Conservation (phyloP, 2,329 filamentous ascomycete species). For the Fusarium begoniae region DNA sequence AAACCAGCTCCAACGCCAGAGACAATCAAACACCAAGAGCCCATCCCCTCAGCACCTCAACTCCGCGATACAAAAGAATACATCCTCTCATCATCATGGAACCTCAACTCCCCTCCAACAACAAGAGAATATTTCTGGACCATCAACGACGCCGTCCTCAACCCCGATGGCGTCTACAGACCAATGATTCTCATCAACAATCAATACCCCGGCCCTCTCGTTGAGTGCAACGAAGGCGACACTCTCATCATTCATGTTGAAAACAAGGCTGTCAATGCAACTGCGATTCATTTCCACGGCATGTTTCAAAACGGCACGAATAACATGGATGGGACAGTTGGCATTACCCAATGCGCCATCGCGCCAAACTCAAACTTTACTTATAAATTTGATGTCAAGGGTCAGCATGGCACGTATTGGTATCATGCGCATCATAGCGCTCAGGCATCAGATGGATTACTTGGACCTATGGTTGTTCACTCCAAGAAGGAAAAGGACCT, state of each 20-base stretch:
- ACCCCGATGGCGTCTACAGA: constrained; percentile 67
- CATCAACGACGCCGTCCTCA: constrained; percentile 64
- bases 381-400: constrained; percentile 72
- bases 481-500: constrained; percentile 55
- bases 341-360: constrained; percentile 74
- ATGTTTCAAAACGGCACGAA: constrained; percentile 81
- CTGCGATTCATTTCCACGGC: constrained; percentile 80
- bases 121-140: constrained; percentile 69
- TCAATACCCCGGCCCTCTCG: constrained; percentile 76
- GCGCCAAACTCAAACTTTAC: constrained; percentile 69
- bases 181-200: constrained; percentile 77
- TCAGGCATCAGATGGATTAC: constrained; percentile 74
- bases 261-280: constrained; percentile 73
- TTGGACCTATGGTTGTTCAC: constrained; percentile 73
- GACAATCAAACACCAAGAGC: constrained; percentile 39
- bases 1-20: not conserved
- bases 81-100: constrained; percentile 65
- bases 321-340: constrained; percentile 76
- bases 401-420: constrained; percentile 59
- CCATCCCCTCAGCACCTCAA: constrained; percentile 29
- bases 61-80: constrained; percentile 59
- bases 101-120: constrained; percentile 58
- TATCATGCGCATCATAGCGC: constrained; percentile 74
- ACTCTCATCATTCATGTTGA: constrained; percentile 73
- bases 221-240: constrained; percentile 79